Evolutionary conservation across 352 stramenopile genomes (phyloP).

Genomic region (Globisporangium viniferum): DNA sequence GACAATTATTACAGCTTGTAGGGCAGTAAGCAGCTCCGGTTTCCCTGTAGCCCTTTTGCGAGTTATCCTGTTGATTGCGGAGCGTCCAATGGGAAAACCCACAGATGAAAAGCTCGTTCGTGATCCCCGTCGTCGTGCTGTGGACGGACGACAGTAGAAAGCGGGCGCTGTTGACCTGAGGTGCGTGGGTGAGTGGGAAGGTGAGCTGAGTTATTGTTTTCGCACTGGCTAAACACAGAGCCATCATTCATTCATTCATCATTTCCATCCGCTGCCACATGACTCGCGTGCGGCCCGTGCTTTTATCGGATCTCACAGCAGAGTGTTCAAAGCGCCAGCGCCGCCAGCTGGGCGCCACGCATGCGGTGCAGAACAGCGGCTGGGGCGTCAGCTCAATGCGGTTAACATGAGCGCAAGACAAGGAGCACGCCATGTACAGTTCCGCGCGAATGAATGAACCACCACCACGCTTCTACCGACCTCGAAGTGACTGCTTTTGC

Average conservation of each 20-base stretch:
- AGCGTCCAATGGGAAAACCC: background rate
- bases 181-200: background rate
- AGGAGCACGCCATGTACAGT: no score
- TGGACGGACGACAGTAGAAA: constrained; percentile 8
- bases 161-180: background rate
- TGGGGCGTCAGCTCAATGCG: no score
- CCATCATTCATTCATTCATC: background rate
- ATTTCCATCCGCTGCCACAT: background rate
- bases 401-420: no score
- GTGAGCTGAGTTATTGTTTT: background rate
- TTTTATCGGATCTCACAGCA: no score
- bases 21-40: no score
- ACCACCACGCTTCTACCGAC: no score
- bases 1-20: no score
- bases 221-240: background rate
- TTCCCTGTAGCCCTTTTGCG: background rate
- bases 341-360: no score
- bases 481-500: no score
- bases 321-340: no score
- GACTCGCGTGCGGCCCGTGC: background rate
- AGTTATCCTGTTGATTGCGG: background rate
- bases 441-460: no score
- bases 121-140: background rate
- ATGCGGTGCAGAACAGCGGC: no score
- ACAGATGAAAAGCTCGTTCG: background rate